These are phyloP conservation scores for Verticillium nubilum DNA, from an alignment of 2,329 filamentous ascomycete species.

Conservation along the genomic window DNA sequence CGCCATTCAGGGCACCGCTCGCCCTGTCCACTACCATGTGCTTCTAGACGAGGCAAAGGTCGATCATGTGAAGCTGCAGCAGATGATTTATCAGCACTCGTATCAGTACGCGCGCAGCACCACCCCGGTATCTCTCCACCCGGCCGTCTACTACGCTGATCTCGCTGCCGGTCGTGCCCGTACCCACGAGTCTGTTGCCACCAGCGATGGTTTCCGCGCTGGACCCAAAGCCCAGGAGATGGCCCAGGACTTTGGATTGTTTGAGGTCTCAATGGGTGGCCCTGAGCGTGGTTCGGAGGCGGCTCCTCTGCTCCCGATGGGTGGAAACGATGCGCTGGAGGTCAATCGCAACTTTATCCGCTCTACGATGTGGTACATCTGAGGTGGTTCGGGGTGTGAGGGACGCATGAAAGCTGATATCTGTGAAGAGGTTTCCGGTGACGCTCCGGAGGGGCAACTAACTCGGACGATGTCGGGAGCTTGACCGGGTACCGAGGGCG, in stretches of 20 bases:
- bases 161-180: constrained; percentile 76
- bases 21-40: constrained; percentile 89
- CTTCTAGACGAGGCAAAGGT: constrained; percentile 75
- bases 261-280: constrained; percentile 22
- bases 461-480: too few species aligned
- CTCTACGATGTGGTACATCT: constrained; percentile 40
- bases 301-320: constrained; percentile 14
- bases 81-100: constrained; percentile 89
- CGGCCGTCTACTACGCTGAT: constrained; percentile 94
- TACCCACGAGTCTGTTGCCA: constrained; percentile 57
- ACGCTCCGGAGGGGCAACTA: too few species aligned
- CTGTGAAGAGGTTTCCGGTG: too few species aligned
- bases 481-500: too few species aligned
- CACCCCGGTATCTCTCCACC: constrained; percentile 82
- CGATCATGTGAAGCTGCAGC: constrained; percentile 65
- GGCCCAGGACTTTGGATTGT: constrained; percentile 30
- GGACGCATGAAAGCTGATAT: too few species aligned
- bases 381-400: too few species aligned
- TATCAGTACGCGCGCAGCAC: constrained; percentile 92
- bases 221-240: constrained; percentile 39
- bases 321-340: constrained; percentile 14
- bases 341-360: constrained; percentile 26
- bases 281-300: constrained; percentile 6
- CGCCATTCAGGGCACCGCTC: constrained; percentile 89
- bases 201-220: constrained; percentile 37